phyloP scores from a whole-genome alignment of 495 filamentous ascomycete genomes.

The Xylaria scruposa region DNA sequence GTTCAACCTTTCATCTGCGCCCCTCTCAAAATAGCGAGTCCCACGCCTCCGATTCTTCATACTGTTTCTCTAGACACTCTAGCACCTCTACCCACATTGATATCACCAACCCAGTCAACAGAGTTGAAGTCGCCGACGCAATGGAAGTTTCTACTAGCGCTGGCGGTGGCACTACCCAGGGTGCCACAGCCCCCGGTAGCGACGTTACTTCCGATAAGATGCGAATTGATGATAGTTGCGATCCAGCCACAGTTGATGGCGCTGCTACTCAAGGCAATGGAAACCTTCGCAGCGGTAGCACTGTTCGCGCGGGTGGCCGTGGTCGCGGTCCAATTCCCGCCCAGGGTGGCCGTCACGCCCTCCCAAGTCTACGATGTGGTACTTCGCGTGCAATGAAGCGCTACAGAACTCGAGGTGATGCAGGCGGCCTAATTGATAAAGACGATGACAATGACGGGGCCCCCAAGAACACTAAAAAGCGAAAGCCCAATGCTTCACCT shows the following conservation, averaged over 20 bases:
- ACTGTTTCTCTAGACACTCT: neutral
- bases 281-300: neutral
- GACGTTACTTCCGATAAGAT: neutral
- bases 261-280: neutral
- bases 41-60: neutral
- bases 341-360: neutral
- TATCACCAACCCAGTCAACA: neutral
- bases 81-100: neutral
- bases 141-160: neutral
- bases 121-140: neutral
- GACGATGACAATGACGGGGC: neutral
- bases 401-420: neutral
- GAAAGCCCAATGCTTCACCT: neutral
- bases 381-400: neutral
- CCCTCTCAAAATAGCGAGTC: neutral
- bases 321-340: neutral
- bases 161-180: too few relatives aligned
- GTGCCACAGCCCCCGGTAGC: too few relatives aligned
- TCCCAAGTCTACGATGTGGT: neutral
- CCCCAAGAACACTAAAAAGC: neutral
- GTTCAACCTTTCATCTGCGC: neutral
- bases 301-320: neutral
- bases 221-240: neutral
- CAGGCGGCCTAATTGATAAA: too few relatives aligned
- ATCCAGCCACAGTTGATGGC: neutral